Evolutionary conservation across 306 rosid genomes (phyloP).

Genomic region (Gastrolobium bilobum): DNA sequence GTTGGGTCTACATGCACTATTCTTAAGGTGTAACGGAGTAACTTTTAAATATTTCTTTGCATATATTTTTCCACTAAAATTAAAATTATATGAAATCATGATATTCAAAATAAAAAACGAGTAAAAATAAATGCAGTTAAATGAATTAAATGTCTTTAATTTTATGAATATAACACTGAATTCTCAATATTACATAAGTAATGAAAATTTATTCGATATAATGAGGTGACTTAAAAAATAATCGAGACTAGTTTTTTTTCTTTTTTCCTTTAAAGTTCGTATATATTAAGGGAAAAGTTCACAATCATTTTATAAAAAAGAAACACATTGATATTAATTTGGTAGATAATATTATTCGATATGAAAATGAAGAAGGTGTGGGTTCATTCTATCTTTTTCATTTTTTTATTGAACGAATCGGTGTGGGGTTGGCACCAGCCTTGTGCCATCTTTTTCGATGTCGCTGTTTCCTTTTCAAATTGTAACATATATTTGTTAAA

Average conservation of each 20-base stretch:
- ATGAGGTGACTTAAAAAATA: slow-evolving; percentile 1
- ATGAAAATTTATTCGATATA: too few relatives aligned
- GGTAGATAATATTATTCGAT: not conserved
- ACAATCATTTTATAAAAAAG: not conserved
- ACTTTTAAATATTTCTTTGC: not conserved
- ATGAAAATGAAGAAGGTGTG: not conserved
- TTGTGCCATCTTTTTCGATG: slow-evolving; percentile 13
- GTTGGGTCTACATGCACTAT: slow-evolving; percentile 49
- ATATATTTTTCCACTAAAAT: too few relatives aligned
- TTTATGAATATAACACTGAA: too few relatives aligned
- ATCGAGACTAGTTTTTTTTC: slow-evolving; percentile 41
- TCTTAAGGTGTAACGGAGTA: not conserved
- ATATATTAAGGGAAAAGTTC: not conserved
- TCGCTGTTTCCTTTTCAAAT: slow-evolving; percentile 22
- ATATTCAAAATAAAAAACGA: too few relatives aligned
- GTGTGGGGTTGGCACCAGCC: slow-evolving; percentile 14
- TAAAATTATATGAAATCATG: too few relatives aligned
- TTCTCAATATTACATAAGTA: too few relatives aligned
- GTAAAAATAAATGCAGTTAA: too few relatives aligned
- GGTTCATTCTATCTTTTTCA: not conserved
- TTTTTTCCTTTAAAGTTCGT: slow-evolving; percentile 15
- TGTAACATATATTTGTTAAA: not conserved
- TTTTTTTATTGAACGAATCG: not conserved
- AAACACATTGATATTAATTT: not conserved
- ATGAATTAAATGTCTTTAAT: too few relatives aligned